These are phyloP conservation scores for Solanum hybrid DNA, from an alignment of 305 asterid species.

Conservation along the genomic window DNA sequence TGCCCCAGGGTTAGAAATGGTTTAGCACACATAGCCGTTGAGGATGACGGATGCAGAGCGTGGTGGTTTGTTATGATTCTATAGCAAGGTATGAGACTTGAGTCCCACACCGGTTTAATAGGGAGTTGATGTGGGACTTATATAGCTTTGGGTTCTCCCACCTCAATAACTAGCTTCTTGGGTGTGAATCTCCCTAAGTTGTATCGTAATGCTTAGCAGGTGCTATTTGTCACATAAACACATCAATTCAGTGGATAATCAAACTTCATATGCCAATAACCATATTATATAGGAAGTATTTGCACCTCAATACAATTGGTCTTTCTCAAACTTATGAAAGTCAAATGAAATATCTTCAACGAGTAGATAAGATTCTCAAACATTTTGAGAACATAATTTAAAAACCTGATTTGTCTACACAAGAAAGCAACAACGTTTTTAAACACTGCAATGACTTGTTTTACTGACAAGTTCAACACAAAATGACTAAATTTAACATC, in stretches of 20 bases:
- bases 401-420: background rate
- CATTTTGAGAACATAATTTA: background rate
- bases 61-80: background rate
- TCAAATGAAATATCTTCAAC: background rate
- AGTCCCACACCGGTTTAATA: background rate
- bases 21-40: background rate
- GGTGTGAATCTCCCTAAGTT: background rate
- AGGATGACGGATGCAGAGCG: background rate
- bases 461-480: background rate
- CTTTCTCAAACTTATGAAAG: background rate
- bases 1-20: background rate
- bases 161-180: background rate
- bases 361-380: background rate
- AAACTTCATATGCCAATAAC: background rate
- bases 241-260: background rate
- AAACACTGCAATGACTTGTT: background rate
- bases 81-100: background rate
- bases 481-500: background rate
- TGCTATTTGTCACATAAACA: background rate
- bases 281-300: background rate
- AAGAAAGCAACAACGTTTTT: background rate
- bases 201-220: background rate
- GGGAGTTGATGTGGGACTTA: background rate
- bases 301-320: background rate
- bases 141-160: background rate